Evolutionary conservation across 441 rosid species (phyloP).

Genomic region (Flueggea neowawraea): DNA sequence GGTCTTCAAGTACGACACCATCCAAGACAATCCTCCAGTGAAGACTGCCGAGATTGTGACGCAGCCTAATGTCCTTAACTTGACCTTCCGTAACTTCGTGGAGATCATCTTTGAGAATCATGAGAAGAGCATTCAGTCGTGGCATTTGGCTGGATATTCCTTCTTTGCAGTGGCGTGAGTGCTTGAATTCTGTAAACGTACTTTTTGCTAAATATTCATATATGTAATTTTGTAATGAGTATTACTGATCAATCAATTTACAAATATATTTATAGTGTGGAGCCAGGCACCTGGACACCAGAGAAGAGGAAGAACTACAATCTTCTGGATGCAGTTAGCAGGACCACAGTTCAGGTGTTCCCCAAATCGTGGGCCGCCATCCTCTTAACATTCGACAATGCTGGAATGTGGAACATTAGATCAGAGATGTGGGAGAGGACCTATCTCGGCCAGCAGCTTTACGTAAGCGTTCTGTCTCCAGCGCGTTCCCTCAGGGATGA

Average conservation of each 20-base stretch:
- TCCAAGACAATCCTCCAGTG: slow-evolving; percentile 33
- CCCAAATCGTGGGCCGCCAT: slow-evolving; percentile 75
- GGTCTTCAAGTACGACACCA: slow-evolving; percentile 56
- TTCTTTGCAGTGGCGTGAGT: slow-evolving; percentile 69
- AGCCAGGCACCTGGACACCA: slow-evolving; percentile 60
- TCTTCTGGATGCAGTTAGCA: slow-evolving; percentile 64
- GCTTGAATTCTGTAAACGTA: not conserved
- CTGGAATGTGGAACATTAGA: slow-evolving; percentile 81
- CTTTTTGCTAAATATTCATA: too few relatives aligned
- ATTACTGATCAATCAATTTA: too few relatives aligned
- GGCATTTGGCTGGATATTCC: slow-evolving; percentile 50
- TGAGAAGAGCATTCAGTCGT: slow-evolving; percentile 54
- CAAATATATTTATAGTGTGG: slow-evolving; percentile 27
- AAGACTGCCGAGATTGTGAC: slow-evolving; percentile 14
- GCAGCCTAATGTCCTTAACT: slow-evolving; percentile 45
- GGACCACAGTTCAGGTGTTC: slow-evolving; percentile 71
- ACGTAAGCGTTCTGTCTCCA: slow-evolving; percentile 55
- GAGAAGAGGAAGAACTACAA: slow-evolving; percentile 65
- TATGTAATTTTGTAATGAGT: not conserved
- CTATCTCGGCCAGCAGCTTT: slow-evolving; percentile 66
- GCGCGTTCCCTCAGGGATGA: slow-evolving; percentile 61
- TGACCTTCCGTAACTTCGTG: slow-evolving; percentile 48
- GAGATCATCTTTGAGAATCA: slow-evolving; percentile 66
- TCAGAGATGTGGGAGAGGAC: slow-evolving; percentile 55
- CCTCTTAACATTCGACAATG: slow-evolving; percentile 62